A percentile compares a stretch with the other conserved stretches of the same genome.
These are phyloP conservation scores for Apiospora hydei DNA, from an alignment of 2,329 filamentous ascomycete genomes.

Conservation along the genomic window DNA sequence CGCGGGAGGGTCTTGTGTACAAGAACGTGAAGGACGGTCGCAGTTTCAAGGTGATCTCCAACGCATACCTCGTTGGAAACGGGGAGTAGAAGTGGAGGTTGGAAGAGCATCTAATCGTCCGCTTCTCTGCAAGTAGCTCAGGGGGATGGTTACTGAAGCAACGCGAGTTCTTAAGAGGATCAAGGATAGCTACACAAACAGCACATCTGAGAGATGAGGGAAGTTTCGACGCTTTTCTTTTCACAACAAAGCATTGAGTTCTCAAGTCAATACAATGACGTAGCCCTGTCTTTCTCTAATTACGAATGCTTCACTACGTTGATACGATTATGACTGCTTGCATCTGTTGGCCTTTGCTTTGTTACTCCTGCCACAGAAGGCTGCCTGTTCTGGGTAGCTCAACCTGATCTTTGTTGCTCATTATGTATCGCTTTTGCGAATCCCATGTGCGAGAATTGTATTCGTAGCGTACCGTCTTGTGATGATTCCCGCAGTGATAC, in stretches of 20 bases:
- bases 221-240: neutral
- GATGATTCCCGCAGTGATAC: no score
- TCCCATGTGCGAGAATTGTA: no score
- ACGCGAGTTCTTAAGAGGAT: neutral
- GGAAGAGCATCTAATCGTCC: neutral
- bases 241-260: neutral
- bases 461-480: no score
- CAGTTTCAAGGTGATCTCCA: slow-evolving; percentile 43
- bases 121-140: neutral
- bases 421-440: no score
- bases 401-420: no score
- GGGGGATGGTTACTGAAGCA: neutral
- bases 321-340: no score
- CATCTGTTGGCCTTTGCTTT: no score
- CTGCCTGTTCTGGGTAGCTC: no score
- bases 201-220: neutral
- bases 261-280: neutral
- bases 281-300: no score
- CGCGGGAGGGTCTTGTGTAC: slow-evolving; percentile 42
- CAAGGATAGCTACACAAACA: neutral
- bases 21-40: slow-evolving; percentile 29
- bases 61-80: slow-evolving; percentile 37
- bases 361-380: no score
- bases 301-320: no score
- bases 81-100: neutral